phyloP scores from a whole-genome alignment of 2,329 filamentous ascomycete genomes.

The Lachnellula occidentalis region DNA sequence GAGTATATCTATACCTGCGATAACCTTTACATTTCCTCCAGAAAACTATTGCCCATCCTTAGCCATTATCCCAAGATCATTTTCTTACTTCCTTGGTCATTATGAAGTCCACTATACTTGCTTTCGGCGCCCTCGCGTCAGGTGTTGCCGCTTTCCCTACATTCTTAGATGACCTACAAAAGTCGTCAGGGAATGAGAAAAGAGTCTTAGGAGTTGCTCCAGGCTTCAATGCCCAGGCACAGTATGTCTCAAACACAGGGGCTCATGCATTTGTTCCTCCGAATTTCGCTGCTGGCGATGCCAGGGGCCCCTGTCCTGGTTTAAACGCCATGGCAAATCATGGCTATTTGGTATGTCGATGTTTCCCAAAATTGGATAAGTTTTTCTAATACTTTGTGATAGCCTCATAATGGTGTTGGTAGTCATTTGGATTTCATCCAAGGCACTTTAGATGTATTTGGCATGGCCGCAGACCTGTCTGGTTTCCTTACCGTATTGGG shows the following conservation, averaged over 20 bases:
- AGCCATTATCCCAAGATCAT: no score
- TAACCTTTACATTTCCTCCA: no score
- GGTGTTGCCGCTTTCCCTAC: background rate
- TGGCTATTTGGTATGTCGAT: background rate
- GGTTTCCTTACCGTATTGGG: constrained; percentile 38
- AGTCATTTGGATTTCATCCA: background rate
- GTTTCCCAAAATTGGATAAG: background rate
- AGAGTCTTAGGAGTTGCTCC: background rate
- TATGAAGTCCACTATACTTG: background rate
- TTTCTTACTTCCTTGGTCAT: background rate
- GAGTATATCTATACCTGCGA: no score
- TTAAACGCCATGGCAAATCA: constrained; percentile 6
- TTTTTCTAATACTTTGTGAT: background rate
- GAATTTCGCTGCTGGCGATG: constrained; percentile 31
- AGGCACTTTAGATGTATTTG: constrained; percentile 32
- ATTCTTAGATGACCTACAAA: background rate
- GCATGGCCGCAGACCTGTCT: constrained; percentile 39
- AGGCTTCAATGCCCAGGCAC: constrained; percentile 6
- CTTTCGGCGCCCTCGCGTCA: background rate
- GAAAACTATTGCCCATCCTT: no score
- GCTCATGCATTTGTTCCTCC: constrained; percentile 33
- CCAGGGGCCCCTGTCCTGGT: constrained; percentile 35
- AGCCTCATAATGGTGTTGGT: background rate
- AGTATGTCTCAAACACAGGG: constrained; percentile 23
- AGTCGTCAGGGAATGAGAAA: background rate